Conservation (phyloP, 106 monocot genomes). For the Amphibolis antarctica region DNA sequence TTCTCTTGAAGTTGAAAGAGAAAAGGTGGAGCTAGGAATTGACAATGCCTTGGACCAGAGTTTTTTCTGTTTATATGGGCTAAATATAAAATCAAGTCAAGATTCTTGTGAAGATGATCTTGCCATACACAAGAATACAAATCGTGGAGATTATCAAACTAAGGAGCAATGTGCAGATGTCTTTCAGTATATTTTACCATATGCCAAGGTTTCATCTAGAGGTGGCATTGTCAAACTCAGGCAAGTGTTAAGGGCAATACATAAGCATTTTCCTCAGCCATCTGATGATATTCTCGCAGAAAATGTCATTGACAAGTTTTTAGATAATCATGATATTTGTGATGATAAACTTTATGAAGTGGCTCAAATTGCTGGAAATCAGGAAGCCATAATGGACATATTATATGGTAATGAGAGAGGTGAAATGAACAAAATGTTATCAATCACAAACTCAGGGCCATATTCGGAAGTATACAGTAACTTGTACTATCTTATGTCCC, state of each 20-base stretch:
- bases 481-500: constrained; percentile 77
- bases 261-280: constrained; percentile 91
- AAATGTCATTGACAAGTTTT: constrained; percentile 58
- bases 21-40: constrained; percentile 55
- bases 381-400: constrained; percentile 36
- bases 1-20: constrained; percentile 39
- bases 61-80: constrained; percentile 96
- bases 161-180: constrained; percentile 99
- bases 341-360: constrained; percentile 67
- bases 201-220: constrained; percentile 84
- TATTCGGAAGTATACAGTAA: constrained; percentile 86
- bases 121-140: constrained; percentile 80
- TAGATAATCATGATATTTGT: constrained; percentile 58
- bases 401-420: constrained; percentile 24
- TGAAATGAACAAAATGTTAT: background rate
- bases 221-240: constrained; percentile 86
- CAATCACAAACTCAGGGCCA: constrained; percentile 36
- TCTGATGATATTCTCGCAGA: constrained; percentile 56
- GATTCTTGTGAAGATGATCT: constrained; percentile 98
- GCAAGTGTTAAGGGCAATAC: constrained; percentile 82
- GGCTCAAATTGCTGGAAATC: constrained; percentile 27
- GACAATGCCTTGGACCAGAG: constrained; percentile 91
- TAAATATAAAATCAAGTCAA: constrained; percentile 59
- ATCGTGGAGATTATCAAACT: constrained; percentile 91
- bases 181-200: constrained; percentile 91